Conservation (phyloP, 208 protist species). For the Wallacemonas collosoma region DNA sequence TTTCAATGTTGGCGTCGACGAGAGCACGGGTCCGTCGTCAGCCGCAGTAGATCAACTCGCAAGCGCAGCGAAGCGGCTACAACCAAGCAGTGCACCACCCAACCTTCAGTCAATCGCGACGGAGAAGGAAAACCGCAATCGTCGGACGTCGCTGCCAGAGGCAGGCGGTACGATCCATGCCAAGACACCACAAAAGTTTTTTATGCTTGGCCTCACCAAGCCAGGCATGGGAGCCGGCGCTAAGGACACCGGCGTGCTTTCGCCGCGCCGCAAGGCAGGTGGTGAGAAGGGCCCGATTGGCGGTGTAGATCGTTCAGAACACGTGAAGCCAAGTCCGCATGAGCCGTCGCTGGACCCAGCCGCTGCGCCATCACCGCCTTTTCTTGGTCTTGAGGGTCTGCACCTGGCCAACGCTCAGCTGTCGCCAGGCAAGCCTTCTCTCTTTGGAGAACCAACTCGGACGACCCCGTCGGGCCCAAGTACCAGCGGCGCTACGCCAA, state of each 20-base stretch:
- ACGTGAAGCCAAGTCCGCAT: neutral
- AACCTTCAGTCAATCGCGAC: constrained; percentile 11
- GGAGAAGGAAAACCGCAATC: neutral
- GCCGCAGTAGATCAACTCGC: constrained; percentile 51
- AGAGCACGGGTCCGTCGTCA: constrained; percentile 42
- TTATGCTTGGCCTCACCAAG: constrained; percentile 23
- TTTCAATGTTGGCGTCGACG: constrained; percentile 75
- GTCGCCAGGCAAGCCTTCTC: too few species aligned
- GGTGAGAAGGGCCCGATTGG: neutral
- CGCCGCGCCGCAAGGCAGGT: constrained; percentile 9
- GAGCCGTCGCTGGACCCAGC: neutral
- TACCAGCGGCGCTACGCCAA: neutral
- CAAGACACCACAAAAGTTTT: constrained; percentile 34
- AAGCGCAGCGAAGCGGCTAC: constrained; percentile 47
- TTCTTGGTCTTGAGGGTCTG: constrained; percentile 17
- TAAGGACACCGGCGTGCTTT: neutral
- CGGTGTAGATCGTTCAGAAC: neutral
- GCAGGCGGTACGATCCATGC: constrained; percentile 16
- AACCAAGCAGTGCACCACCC: constrained; percentile 24
- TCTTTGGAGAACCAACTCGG: too few species aligned
- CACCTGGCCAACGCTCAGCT: constrained; percentile 27
- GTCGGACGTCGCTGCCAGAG: constrained; percentile 9
- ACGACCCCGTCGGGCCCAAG: neutral
- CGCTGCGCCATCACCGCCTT: neutral
- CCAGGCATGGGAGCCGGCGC: neutral